Evolutionary conservation across 1,139 yeast genomes (phyloP).

Genomic region (Yamadazyma pseudoaaseri): DNA sequence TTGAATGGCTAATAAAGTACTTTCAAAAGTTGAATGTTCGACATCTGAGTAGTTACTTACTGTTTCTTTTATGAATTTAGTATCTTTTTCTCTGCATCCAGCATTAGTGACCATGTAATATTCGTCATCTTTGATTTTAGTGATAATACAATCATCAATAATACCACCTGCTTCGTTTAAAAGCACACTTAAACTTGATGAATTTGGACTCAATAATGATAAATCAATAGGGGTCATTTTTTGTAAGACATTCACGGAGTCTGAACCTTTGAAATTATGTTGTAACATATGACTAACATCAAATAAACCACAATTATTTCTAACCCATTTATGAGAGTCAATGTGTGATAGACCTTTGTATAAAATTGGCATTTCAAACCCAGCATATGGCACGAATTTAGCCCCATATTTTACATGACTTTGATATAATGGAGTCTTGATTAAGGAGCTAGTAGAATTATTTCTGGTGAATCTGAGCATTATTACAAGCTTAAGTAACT

Average conservation of each 20-base stretch:
- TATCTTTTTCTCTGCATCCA: constrained; percentile 85
- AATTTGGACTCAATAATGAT: constrained; percentile 48
- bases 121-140: constrained; percentile 74
- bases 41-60: constrained; percentile 46
- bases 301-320: constrained; percentile 82
- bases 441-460: constrained; percentile 29
- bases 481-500: too few relatives aligned
- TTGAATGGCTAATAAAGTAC: constrained; percentile 84
- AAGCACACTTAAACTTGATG: constrained; percentile 75
- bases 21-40: constrained; percentile 63
- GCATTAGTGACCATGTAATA: constrained; percentile 96
- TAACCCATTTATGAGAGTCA: constrained; percentile 93
- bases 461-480: constrained; percentile 24
- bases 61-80: constrained; percentile 58
- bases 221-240: constrained; percentile 86
- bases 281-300: constrained; percentile 98
- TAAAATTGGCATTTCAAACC: constrained; percentile 89
- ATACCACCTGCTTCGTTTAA: constrained; percentile 78
- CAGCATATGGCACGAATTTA: constrained; percentile 94
- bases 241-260: constrained; percentile 68
- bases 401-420: constrained; percentile 79
- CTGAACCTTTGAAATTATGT: constrained; percentile 71
- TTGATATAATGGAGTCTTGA: constrained; percentile 78
- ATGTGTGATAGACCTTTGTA: constrained; percentile 82
- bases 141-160: constrained; percentile 88